phyloP scores from a whole-genome alignment of 306 rosid genomes.

The Hippophae rhamnoides region DNA sequence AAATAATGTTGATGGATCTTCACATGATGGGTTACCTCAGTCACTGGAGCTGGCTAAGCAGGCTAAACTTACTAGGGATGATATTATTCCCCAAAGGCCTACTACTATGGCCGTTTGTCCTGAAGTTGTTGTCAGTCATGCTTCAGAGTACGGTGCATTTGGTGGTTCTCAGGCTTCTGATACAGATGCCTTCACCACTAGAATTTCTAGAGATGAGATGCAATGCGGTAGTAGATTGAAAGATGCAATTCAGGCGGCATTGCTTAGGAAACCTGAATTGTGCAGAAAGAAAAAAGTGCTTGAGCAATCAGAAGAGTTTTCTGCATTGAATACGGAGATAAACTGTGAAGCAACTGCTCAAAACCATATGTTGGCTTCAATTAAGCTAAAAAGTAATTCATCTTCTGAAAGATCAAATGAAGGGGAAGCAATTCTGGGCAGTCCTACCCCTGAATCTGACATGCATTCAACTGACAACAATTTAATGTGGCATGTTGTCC shows the following conservation, averaged over 20 bases:
- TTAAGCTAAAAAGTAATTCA: constrained; percentile 30
- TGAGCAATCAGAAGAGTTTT: constrained; percentile 41
- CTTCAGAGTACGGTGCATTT: constrained; percentile 42
- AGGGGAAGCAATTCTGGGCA: constrained; percentile 27
- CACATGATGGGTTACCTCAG: constrained; percentile 28
- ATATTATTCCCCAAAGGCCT: constrained; percentile 29
- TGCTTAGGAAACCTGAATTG: constrained; percentile 69
- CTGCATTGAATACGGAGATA: constrained; percentile 30
- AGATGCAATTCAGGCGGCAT: constrained; percentile 72
- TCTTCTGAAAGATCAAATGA: constrained; percentile 34
- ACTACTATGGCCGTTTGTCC: constrained; percentile 31
- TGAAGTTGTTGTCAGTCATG: constrained; percentile 38
- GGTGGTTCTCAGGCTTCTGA: constrained; percentile 33
- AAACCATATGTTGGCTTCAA: constrained; percentile 32
- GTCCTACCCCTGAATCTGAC: constrained; percentile 25
- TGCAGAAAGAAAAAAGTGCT: constrained; percentile 49
- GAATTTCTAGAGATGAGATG: constrained; percentile 45
- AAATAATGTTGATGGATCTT: constrained; percentile 30
- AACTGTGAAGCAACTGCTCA: constrained; percentile 36
- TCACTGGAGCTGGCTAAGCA: constrained; percentile 34
- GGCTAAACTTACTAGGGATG: constrained; percentile 44
- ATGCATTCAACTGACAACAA: constrained; percentile 26
- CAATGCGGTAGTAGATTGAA: constrained; percentile 52
- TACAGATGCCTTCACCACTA: constrained; percentile 31
- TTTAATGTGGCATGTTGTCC: constrained; percentile 25